Evolutionary conservation across 129 eudicot species (phyloP).

Genomic region (Flaveria ramosissima): DNA sequence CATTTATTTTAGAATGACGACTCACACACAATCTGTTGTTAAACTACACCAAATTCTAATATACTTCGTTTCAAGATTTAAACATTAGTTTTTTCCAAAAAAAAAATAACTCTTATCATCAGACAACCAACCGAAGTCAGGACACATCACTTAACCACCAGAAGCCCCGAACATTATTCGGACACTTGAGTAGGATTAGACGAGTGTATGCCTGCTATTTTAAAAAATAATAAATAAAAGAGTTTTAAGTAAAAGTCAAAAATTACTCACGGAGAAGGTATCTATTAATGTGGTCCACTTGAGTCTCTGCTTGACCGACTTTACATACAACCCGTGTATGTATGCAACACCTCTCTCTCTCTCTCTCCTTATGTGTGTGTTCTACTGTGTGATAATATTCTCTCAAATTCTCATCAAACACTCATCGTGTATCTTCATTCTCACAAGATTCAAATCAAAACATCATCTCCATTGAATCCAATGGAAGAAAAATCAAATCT

Average conservation of each 20-base stretch:
- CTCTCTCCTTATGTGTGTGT: conserved; percentile 20
- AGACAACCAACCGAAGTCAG: too few species aligned
- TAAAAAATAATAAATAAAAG: background rate
- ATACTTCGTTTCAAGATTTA: too few species aligned
- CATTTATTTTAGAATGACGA: too few species aligned
- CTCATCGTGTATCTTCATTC: background rate
- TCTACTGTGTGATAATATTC: conserved; percentile 22
- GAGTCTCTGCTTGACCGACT: conserved; percentile 36
- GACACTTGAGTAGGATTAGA: too few species aligned
- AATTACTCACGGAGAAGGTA: conserved; percentile 47
- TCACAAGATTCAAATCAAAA: conserved; percentile 11
- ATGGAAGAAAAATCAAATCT: background rate
- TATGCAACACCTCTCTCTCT: conserved; percentile 5
- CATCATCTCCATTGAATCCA: background rate
- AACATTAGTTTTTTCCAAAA: too few species aligned
- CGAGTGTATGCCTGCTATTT: too few species aligned
- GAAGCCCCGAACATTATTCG: too few species aligned
- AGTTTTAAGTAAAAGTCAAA: conserved; percentile 39
- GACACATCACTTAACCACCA: too few species aligned
- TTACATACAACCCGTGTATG: conserved; percentile 43
- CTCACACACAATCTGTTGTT: too few species aligned
- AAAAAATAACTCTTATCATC: too few species aligned
- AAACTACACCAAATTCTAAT: too few species aligned
- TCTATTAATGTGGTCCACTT: conserved; percentile 41
- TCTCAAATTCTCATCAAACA: conserved; percentile 5